phyloP scores from a whole-genome alignment of 1,284 basidiomycete genomes.

The Rugosomyces carneus region DNA sequence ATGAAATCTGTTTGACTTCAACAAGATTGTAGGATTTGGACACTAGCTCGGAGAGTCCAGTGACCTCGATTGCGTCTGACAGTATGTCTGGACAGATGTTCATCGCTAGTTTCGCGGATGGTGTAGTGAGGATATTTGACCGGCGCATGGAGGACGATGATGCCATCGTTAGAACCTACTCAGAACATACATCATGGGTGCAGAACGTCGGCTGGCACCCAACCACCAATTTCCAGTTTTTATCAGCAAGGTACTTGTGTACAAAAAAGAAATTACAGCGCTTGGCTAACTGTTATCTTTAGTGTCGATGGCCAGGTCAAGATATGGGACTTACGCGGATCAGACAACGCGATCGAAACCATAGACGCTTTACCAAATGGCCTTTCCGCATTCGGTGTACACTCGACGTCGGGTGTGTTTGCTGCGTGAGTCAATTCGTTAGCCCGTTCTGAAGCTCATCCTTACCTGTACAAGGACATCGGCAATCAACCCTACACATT shows the following conservation, averaged over 20 bases:
- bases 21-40: constrained; percentile 61
- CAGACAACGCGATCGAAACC: constrained; percentile 55
- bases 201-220: constrained; percentile 89
- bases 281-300: background rate
- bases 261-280: background rate
- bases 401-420: constrained; percentile 81
- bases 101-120: constrained; percentile 91
- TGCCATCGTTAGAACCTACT: constrained; percentile 78
- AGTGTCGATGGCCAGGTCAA: constrained; percentile 90
- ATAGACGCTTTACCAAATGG: constrained; percentile 71
- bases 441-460: background rate
- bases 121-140: constrained; percentile 88
- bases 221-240: constrained; percentile 64
- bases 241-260: constrained; percentile 76
- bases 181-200: constrained; percentile 87
- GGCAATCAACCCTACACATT: constrained; percentile 49
- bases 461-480: constrained; percentile 44
- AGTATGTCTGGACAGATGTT: constrained; percentile 76
- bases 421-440: constrained; percentile 60
- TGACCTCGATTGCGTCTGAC: constrained; percentile 84
- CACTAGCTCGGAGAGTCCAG: constrained; percentile 85
- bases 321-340: constrained; percentile 85
- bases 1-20: constrained; percentile 6
- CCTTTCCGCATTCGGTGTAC: constrained; percentile 83
- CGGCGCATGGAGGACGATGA: constrained; percentile 81